Base-by-base conservation (phyloP, 345 rosid species). In the Cochlearia excelsa region DNA sequence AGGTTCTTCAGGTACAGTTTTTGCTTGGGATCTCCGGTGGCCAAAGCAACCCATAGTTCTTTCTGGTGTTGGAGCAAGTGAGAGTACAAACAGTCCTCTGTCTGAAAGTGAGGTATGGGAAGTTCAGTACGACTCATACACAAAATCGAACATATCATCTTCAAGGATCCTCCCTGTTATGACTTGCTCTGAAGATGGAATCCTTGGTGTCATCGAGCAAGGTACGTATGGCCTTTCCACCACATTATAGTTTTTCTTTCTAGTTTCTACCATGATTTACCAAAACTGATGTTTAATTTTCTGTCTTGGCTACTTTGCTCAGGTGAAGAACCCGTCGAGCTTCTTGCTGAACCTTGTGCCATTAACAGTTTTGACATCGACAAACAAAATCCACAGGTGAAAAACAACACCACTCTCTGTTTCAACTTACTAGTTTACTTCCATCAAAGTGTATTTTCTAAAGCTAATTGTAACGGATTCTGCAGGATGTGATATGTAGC, bases 101-200 rank as follows among this genome's bases (percentile, higher is more conserved):
- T 86, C 90, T 55, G 96, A 82, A 64, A 86, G 95, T 62, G 95
- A 92, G 74, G 86, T 92, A 61, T 92, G 96, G 98, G 86, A 88
- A 74, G 89, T 88, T 49, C 87, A 80, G 42, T 92, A 71, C 72
- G 96, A 88, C 61, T 68, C 68, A 44, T 73, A 80, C 71, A 77
- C 76, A 7, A 86, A 78, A 77, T 72, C 84, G 61, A 82, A 79
- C 54, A 50, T 65, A 49, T 81, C 94, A 30, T 84, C 95, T 51
- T 73, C 95, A 10, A 74, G 73, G 57, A 80, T 86, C 50, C 80
- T 88, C 57, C 98, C 95, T 48, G 88, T 82, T 40, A 86, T 91
- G 96, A 76, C 77, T 61, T 83, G 95, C 77, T 84, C 95, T 0
- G 96, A 88, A 82, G 98, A 91, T 74, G 96, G 98, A 9, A 88